phyloP scores from a whole-genome alignment of 345 rosid genomes.

The Citrus maxima region DNA sequence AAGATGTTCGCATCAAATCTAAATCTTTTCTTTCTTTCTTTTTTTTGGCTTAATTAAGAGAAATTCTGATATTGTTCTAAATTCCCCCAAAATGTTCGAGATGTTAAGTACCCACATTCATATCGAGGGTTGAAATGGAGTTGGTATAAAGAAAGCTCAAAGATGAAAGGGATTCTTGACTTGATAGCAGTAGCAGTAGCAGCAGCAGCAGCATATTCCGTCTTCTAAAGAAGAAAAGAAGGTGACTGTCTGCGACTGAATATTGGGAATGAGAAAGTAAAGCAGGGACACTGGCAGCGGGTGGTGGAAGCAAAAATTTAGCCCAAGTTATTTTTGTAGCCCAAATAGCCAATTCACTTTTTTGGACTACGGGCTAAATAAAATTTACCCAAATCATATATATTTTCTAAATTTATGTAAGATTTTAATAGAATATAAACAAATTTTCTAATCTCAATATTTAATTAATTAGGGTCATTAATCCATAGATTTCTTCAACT shows the following conservation, averaged over 20 bases:
- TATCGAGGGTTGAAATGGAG: neutral
- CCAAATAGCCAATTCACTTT: neutral
- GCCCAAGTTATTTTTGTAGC: neutral
- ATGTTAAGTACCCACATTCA: neutral
- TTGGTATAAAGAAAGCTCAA: neutral
- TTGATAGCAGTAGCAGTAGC: neutral
- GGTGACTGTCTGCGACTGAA: too few species aligned
- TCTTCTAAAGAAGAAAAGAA: neutral
- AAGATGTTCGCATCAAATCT: slow-evolving; percentile 43
- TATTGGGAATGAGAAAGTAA: too few species aligned
- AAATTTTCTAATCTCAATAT: too few species aligned
- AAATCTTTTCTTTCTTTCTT: neutral
- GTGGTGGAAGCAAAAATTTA: neutral
- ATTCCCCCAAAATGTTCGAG: neutral
- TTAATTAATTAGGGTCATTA: too few species aligned
- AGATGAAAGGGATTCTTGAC: neutral
- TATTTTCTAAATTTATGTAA: too few species aligned
- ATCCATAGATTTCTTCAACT: too few species aligned
- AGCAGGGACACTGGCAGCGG: too few species aligned
- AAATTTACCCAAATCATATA: too few species aligned
- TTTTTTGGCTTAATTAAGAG: neutral
- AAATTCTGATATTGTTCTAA: neutral
- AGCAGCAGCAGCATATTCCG: neutral
- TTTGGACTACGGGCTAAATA: too few species aligned
- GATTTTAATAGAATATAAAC: too few species aligned